Evolutionary conservation across 306 rosid genomes (phyloP).

Genomic region (Hippophae gyantsensis): DNA sequence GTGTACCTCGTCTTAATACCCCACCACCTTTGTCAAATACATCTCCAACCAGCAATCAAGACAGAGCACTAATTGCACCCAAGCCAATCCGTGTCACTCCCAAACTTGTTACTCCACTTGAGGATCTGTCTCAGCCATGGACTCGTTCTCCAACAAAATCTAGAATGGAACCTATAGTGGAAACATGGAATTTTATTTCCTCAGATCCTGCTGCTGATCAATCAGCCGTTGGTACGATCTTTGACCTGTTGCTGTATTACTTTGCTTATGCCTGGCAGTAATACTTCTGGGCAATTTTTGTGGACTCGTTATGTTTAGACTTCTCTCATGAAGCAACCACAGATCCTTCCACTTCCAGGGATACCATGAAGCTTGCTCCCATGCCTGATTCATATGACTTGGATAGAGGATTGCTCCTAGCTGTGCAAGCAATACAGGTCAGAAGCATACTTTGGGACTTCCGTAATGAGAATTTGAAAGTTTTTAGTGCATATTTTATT

Average conservation of each 20-base stretch:
- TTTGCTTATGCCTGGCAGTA: slow-evolving; percentile 1
- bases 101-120: slow-evolving; percentile 56
- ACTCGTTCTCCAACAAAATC: slow-evolving; percentile 94
- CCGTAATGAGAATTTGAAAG: slow-evolving; percentile 21
- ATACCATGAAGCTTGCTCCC: slow-evolving; percentile 73
- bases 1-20: slow-evolving; percentile 97
- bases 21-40: slow-evolving; percentile 75
- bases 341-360: slow-evolving; percentile 99
- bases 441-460: slow-evolving; percentile 20
- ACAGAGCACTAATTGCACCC: slow-evolving; percentile 60
- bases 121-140: slow-evolving; percentile 96
- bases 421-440: slow-evolving; percentile 98
- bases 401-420: slow-evolving; percentile 95
- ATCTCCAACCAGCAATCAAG: slow-evolving; percentile 49
- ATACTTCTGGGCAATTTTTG: slow-evolving; percentile 15
- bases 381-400: slow-evolving; percentile 96
- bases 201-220: slow-evolving; percentile 44
- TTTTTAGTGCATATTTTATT: slow-evolving; percentile 5
- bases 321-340: slow-evolving; percentile 99
- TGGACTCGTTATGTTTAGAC: slow-evolving; percentile 27
- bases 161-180: slow-evolving; percentile 75
- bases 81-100: slow-evolving; percentile 85
- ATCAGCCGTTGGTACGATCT: slow-evolving; percentile 62
- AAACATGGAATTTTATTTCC: slow-evolving; percentile 72
- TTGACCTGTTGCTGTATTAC: slow-evolving; percentile 22